Evolutionary conservation across 139 green algal genomes (phyloP).

Genomic region (Chlamydomonas sphaeroides): DNA sequence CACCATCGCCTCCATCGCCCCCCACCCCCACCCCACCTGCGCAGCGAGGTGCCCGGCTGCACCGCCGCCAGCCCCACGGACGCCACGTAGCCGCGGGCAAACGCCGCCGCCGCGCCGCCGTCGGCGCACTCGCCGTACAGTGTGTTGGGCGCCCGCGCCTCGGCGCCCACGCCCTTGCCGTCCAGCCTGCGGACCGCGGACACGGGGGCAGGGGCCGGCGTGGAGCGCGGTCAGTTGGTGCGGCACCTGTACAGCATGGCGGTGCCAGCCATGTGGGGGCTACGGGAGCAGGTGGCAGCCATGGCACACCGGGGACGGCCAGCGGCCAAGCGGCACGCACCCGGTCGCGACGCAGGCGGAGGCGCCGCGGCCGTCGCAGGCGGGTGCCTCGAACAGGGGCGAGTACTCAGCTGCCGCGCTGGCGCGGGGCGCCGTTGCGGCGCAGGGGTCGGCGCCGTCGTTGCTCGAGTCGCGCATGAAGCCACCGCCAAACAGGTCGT

Average conservation of each 20-base stretch:
- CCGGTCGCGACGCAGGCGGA: background rate
- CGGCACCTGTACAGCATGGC: no score
- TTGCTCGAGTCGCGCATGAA: background rate
- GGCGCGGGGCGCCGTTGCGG: background rate
- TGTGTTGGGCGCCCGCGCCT: conserved; percentile 12
- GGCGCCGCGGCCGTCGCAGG: background rate
- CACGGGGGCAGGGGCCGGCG: background rate
- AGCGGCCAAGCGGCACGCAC: background rate
- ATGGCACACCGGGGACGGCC: background rate
- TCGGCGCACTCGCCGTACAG: conserved; percentile 34
- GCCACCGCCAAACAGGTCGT: background rate
- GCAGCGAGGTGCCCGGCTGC: background rate
- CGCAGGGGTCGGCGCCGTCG: background rate
- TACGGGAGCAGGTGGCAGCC: background rate
- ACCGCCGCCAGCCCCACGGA: background rate
- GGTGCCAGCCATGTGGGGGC: no score
- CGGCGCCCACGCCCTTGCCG: conserved; percentile 9
- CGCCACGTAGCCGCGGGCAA: background rate
- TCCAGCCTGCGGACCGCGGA: background rate
- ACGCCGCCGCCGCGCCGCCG: background rate
- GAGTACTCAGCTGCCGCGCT: background rate
- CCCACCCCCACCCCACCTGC: background rate
- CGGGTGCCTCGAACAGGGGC: background rate
- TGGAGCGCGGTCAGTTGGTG: background rate
- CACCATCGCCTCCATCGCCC: no score